These are phyloP conservation scores for Solanum commersonii DNA, from an alignment of 257 asterid species.

Conservation along the genomic window DNA sequence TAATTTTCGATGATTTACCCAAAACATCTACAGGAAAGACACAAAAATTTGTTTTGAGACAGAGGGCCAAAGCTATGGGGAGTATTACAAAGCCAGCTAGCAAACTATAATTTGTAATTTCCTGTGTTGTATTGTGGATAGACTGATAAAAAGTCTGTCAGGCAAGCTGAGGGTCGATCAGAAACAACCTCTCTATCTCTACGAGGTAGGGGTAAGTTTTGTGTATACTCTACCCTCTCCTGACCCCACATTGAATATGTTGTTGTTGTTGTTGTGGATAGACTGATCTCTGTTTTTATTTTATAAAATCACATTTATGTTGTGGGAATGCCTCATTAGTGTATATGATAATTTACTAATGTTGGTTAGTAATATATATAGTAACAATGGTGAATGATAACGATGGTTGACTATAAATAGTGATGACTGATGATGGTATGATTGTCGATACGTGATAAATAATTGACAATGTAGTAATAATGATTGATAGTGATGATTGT, in stretches of 20 bases:
- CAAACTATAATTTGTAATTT: not conserved
- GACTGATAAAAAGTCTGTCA: not conserved
- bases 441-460: not conserved
- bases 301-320: not conserved
- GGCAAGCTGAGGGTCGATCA: not conserved
- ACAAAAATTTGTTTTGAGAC: not conserved
- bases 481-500: not conserved
- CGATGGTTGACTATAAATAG: not conserved
- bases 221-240: not conserved
- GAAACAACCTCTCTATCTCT: not conserved
- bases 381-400: not conserved
- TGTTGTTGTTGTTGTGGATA: not conserved
- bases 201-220: not conserved
- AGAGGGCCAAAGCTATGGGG: not conserved
- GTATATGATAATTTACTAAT: not conserved
- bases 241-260: not conserved
- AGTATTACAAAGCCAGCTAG: not conserved
- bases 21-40: slow-evolving; percentile 1
- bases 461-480: not conserved
- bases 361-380: not conserved
- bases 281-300: not conserved
- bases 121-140: not conserved
- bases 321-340: not conserved
- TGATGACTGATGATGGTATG: not conserved
- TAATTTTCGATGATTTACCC: not conserved